Evolutionary conservation across 2,329 filamentous ascomycete species (phyloP).

Genomic region (Talaromyces sp.): DNA sequence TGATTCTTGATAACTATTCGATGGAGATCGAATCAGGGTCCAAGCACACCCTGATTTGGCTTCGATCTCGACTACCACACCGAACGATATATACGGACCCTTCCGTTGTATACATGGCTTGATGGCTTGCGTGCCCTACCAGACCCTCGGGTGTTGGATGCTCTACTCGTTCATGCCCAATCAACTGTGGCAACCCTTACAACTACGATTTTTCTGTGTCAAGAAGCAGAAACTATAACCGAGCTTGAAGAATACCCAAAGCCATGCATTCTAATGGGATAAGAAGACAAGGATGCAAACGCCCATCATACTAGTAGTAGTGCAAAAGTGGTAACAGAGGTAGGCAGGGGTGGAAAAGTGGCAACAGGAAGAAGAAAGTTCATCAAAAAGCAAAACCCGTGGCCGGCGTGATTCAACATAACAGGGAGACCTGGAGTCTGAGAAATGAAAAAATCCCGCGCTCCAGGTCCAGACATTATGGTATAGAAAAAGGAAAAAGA

Average conservation of each 20-base stretch:
- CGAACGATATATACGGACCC: not conserved
- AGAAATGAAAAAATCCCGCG: not conserved
- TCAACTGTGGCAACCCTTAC: not conserved
- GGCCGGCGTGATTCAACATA: slow-evolving; percentile 11
- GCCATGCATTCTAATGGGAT: slow-evolving; percentile 16
- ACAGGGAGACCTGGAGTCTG: slow-evolving; percentile 3
- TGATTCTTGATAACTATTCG: not conserved
- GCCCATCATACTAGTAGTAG: slow-evolving; percentile 13
- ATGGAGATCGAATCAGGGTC: not conserved
- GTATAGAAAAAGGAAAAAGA: not conserved
- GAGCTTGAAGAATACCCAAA: slow-evolving; percentile 8
- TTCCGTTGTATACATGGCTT: not conserved
- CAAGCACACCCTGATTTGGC: not conserved
- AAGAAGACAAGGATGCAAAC: slow-evolving; percentile 12
- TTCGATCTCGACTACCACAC: not conserved
- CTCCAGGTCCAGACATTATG: not conserved
- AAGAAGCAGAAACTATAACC: not conserved
- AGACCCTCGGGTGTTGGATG: not conserved
- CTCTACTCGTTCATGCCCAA: not conserved
- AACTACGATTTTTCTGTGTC: not conserved
- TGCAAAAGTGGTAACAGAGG: not conserved
- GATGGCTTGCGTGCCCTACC: not conserved
- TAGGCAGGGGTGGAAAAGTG: not conserved
- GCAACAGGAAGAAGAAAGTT: not conserved
- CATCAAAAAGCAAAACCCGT: slow-evolving; percentile 4